Percentiles rank a stretch among this genome's conserved stretches.
These are phyloP conservation scores for Flammula alnicola DNA, from an alignment of 1,284 basidiomycete genomes.

Conservation along the genomic window DNA sequence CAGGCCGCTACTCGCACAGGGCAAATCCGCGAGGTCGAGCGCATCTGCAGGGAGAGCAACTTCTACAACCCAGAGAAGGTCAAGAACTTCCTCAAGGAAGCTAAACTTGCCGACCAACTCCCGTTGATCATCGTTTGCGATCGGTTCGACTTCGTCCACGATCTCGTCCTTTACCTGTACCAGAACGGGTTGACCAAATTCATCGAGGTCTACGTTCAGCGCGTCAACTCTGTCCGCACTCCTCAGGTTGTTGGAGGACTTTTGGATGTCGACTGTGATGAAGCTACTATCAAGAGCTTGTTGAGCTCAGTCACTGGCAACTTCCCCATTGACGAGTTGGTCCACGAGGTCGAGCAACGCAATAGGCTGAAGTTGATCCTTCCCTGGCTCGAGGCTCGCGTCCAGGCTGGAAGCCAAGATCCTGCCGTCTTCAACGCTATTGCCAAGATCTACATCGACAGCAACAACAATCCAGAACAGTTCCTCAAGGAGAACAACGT, in stretches of 20 bases:
- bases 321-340: constrained; percentile 98
- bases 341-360: constrained; percentile 95
- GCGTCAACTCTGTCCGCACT: constrained; percentile 96
- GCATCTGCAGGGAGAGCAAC: constrained; percentile 98
- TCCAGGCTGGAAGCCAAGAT: constrained; percentile 92
- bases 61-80: constrained; percentile 99
- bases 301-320: constrained; percentile 94
- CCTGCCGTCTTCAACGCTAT: constrained; percentile 94
- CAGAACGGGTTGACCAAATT: constrained; percentile 97
- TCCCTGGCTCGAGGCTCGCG: constrained; percentile 94
- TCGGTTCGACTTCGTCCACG: constrained; percentile 99
- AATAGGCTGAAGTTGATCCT: constrained; percentile 97
- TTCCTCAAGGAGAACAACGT: constrained; percentile 99
- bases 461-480: constrained; percentile 96
- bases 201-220: constrained; percentile 99
- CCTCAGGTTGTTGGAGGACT: constrained; percentile 99
- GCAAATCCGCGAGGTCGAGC: constrained; percentile 98
- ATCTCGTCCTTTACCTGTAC: constrained; percentile 98
- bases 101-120: constrained; percentile 95
- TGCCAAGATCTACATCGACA: constrained; percentile 98
- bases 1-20: constrained; percentile 98
- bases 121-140: constrained; percentile 99
- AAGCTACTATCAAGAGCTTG: constrained; percentile 93
- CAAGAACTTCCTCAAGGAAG: constrained; percentile 99
- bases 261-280: constrained; percentile 98